Percentiles rank a stretch among this genome's conserved stretches.
phyloP scores from a whole-genome alignment of 2,329 filamentous ascomycete species.

The Dactylellina leptospora region DNA sequence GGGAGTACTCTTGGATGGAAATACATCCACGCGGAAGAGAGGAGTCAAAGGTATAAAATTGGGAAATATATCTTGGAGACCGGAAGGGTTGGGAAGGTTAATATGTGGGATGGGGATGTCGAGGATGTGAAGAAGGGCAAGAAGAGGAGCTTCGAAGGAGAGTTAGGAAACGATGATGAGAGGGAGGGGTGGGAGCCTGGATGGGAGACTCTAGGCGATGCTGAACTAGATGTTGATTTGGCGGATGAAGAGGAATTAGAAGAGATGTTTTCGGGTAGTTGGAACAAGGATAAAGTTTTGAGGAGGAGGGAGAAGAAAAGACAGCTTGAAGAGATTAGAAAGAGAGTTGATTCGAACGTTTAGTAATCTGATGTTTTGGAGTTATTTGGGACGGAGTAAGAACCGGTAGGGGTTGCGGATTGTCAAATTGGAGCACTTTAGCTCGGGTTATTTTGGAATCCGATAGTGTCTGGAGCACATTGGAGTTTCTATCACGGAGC shows the following conservation, averaged over 20 bases:
- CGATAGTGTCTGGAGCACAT: too few species aligned
- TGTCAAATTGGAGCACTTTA: not conserved
- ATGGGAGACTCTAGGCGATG: conserved; percentile 45
- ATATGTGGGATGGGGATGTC: conserved; percentile 65
- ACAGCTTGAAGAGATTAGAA: conserved; percentile 37
- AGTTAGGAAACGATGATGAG: not conserved
- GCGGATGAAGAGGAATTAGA: conserved; percentile 74
- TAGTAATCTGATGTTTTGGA: not conserved
- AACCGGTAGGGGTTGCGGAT: too few species aligned
- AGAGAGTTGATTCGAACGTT: conserved; percentile 46
- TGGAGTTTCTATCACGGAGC: too few species aligned
- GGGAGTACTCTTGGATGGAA: conserved; percentile 72
- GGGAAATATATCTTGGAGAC: conserved; percentile 75
- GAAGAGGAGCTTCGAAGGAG: too few species aligned
- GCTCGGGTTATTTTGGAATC: not conserved
- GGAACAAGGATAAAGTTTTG: conserved; percentile 67
- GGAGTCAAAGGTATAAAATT: conserved; percentile 72
- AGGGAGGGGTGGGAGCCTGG: conserved; percentile 47
- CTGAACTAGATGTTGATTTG: conserved; percentile 66
- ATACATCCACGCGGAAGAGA: conserved; percentile 71
- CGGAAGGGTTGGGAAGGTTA: conserved; percentile 66
- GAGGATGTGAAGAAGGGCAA: conserved; percentile 17
- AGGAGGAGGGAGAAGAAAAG: conserved; percentile 55
- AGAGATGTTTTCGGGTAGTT: conserved; percentile 71
- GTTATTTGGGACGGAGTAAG: conserved; percentile 2